Evolutionary conservation across 176 grass and related monocot species (phyloP), one percentile per base, ranked within the genome.

Genomic region (Microstegium vimineum): DNA sequence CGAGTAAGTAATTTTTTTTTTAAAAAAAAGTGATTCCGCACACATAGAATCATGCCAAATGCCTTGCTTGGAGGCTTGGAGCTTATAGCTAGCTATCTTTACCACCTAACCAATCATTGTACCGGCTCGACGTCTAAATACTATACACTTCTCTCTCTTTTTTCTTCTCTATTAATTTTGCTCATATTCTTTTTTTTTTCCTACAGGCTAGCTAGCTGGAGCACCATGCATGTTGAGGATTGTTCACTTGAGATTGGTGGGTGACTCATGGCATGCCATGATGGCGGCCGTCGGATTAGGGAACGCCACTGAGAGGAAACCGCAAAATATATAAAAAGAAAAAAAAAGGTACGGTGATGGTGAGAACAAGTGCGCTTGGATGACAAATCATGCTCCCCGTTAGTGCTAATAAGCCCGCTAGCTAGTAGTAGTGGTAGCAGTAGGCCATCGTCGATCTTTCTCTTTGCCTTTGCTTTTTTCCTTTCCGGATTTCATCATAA

Each of bases 371-470:
- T 72, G 86, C 80, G 86, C 73, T 18, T 2, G 5, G 31, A 32
- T 71, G 73, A 16, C 79, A 42, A 82, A 64, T 82, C 73, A 42
- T 15, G 10, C 14, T 43, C 34, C 37, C 5, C 4, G 28, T 27
- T 87, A 78, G 80, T 83, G 86, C 66, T 40, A 56, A 43, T 40
- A 56, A 43, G 42, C 73, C 13, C 30, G 64, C 61, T 59, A 11
- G 36, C 36, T 7, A 6, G 33, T 33, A n/a, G n/a, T n/a, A n/a
- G 33, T 33, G 4, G 43, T 46, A 14, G 42, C 17, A 47, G 15
- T 47, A 47, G 45, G 45, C 47, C 47, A 52, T 22, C 47, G 17
- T 52, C 70, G 11, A 20, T 45, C 76, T 43, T 28, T 45, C 76
- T 43, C 41, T 33, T 66, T n/a, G 60, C 65, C 23, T 20, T 45